Base-by-base conservation (phyloP, 192 early-diverging fungal genomes). In the Entomortierella beljakovae region DNA sequence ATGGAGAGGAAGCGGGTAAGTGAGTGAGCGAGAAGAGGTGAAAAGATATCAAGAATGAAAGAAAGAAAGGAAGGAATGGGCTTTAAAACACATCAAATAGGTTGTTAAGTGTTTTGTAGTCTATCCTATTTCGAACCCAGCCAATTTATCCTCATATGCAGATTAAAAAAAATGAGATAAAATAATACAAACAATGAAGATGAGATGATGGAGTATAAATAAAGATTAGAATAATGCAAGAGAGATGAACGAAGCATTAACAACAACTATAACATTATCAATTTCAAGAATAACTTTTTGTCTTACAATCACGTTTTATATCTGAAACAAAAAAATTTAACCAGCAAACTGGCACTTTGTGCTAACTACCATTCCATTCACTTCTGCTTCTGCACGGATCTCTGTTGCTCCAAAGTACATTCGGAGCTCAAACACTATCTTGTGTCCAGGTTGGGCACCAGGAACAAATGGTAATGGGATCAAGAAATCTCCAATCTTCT, bases 331-430 rank as follows among this genome's bases (percentile, higher is more conserved):
- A 9, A 9, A 40, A 40, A 40, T 50, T 57, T 60, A 79, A 40
- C 75, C 75, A 9, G 75, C 22, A 28, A 79, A 79, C 52, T 79
- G 75, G 35, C 75, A 79, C 22, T 68, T 42, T 6, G 75, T 79
- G 33, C 61, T 70, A 16, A 79, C 75, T 2, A 79, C 57, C 62
- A 70, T 68, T 11, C 73, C 81, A 33, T 81, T 81, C 52, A 87
- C 76, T 38, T 87, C 85, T 16, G 85, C 85, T 68, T 87, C 85
- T 18, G 81, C 82, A 1, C 82, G 68, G 22, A 87, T 81, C 59
- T 87, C 85, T 10, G 81, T 87, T 29, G 66, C 64, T 13, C 85
- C 85, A 71, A 87, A 84, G 35, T 83, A 87, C 85, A 87, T 87
- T 56, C 83, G 71, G 11, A 61, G 59, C 31, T 70, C 68, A 70